Evolutionary conservation across 1,284 basidiomycete genomes (phyloP), one percentile per base, ranked within the genome.

Genomic region (Cutaneotrichosporon cyanovorans): DNA sequence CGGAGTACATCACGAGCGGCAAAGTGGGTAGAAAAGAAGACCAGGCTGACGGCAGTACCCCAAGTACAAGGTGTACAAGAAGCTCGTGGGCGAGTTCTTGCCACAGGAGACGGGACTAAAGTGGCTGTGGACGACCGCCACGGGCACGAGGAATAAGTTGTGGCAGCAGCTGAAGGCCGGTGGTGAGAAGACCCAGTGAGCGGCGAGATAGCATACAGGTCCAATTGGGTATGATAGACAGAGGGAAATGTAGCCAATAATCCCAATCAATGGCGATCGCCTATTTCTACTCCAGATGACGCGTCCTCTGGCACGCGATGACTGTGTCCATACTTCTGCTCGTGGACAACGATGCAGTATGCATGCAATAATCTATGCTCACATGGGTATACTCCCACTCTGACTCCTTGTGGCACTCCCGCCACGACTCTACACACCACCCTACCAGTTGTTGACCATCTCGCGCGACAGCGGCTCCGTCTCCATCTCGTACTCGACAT

Each of bases 401-500:
- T n/a, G n/a, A n/a, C n/a, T n/a, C n/a, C n/a, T n/a, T n/a, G n/a
- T n/a, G n/a, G n/a, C n/a, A n/a, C n/a, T n/a, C n/a, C n/a, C n/a
- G n/a, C n/a, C n/a, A n/a, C n/a, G n/a, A n/a, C n/a, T 23, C 37
- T 32, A 30, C n/a, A 37, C 19, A 5, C 8, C 9, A 8, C n/a
- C 5, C 10, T 37, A 18, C 74, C 73, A 75, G 51, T 73, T 69
- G 55, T 66, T 65, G 48, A 75, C 51, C 63, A 71, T 69, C 58
- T 74, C 73, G 54, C 73, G 69, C 30, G 74, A 73, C 40, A 77
- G 66, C n/a, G 76, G 76, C 71, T 89, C 88, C 64, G 87, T 78
- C 72, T 90, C 88, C 72, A 87, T 78, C 74, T 95, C 92, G 80
- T 95, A 93, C 72, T 96, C 92, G 69, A 96, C 84, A 68, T 93